A percentile compares a stretch with the other conserved stretches of the same genome.
Conservation (phyloP, 768 basidiomycete species). For the Tubosaeta sp. region DNA sequence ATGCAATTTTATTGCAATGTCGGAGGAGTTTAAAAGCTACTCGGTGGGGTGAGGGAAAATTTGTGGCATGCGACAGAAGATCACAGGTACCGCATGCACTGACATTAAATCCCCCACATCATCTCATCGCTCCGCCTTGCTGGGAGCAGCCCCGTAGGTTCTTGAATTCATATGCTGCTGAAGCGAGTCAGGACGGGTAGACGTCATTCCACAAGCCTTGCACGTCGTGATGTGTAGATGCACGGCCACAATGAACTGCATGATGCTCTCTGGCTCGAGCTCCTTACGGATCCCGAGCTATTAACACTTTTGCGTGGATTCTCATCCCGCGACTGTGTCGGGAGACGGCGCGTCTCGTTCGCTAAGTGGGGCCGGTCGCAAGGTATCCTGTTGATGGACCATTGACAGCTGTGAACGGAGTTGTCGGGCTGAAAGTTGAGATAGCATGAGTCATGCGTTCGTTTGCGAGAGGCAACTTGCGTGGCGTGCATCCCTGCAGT, state of each 20-base stretch:
- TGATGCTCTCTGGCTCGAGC: slow-evolving; percentile 25
- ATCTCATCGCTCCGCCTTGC: neutral
- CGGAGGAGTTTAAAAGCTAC: too few species aligned
- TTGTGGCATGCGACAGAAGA: neutral
- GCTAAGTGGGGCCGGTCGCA: neutral
- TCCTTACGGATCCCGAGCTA: slow-evolving; percentile 20
- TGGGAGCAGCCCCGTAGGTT: slow-evolving; percentile 6
- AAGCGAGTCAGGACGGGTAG: slow-evolving; percentile 26
- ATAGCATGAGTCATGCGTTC: neutral
- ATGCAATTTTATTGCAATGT: neutral
- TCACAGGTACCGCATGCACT: neutral
- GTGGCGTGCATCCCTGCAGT: too few species aligned
- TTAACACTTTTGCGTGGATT: slow-evolving; percentile 3
- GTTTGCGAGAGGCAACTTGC: neutral
- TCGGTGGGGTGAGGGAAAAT: neutral
- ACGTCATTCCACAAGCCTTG: slow-evolving; percentile 16
- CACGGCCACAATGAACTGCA: slow-evolving; percentile 19
- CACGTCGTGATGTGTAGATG: slow-evolving; percentile 19
- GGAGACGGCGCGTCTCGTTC: slow-evolving; percentile 9
- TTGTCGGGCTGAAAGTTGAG: slow-evolving; percentile 1
- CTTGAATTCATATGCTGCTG: slow-evolving; percentile 22
- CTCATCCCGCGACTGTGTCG: slow-evolving; percentile 11
- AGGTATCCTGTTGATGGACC: slow-evolving; percentile 4
- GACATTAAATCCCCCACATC: neutral
- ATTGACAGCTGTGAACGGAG: slow-evolving; percentile 2